Percentiles rank a stretch among this genome's conserved stretches.
Evolutionary conservation across 306 rosid genomes (phyloP).

Genomic region (Prunus armeniaca): DNA sequence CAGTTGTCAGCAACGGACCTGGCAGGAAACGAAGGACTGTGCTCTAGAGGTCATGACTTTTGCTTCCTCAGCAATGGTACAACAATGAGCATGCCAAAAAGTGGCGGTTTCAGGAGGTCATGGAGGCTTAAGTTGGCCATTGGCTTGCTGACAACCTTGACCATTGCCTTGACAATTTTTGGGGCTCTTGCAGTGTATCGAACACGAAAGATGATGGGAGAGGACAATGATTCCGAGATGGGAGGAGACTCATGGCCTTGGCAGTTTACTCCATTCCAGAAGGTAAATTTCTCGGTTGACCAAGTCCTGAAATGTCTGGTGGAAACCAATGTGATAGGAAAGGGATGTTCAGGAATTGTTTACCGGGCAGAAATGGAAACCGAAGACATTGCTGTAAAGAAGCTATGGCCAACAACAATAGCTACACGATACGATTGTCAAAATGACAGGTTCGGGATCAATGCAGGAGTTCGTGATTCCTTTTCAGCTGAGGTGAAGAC

Average conservation of each 20-base stretch:
- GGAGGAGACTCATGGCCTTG: slow-evolving; percentile 72
- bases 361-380: slow-evolving; percentile 65
- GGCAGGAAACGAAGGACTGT: slow-evolving; percentile 68
- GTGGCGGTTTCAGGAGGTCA: slow-evolving; percentile 32
- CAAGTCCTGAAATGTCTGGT: slow-evolving; percentile 63
- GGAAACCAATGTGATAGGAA: slow-evolving; percentile 79
- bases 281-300: slow-evolving; percentile 73
- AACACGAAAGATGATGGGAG: slow-evolving; percentile 45
- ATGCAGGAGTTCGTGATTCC: slow-evolving; percentile 65
- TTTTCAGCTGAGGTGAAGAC: slow-evolving; percentile 85
- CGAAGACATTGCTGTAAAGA: slow-evolving; percentile 78
- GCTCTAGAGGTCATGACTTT: slow-evolving; percentile 54
- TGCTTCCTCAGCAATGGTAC: slow-evolving; percentile 54
- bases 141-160: slow-evolving; percentile 54
- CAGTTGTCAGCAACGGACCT: slow-evolving; percentile 55
- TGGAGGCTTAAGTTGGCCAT: slow-evolving; percentile 51
- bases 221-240: slow-evolving; percentile 65
- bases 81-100: slow-evolving; percentile 22
- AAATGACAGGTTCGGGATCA: slow-evolving; percentile 44
- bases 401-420: slow-evolving; percentile 71
- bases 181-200: slow-evolving; percentile 50
- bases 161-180: slow-evolving; percentile 52
- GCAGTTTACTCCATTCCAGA: slow-evolving; percentile 86
- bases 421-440: slow-evolving; percentile 39
- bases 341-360: slow-evolving; percentile 82